Evolutionary conservation across 805 yeast genomes (phyloP).

Genomic region (Metschnikowia dekortorum): DNA sequence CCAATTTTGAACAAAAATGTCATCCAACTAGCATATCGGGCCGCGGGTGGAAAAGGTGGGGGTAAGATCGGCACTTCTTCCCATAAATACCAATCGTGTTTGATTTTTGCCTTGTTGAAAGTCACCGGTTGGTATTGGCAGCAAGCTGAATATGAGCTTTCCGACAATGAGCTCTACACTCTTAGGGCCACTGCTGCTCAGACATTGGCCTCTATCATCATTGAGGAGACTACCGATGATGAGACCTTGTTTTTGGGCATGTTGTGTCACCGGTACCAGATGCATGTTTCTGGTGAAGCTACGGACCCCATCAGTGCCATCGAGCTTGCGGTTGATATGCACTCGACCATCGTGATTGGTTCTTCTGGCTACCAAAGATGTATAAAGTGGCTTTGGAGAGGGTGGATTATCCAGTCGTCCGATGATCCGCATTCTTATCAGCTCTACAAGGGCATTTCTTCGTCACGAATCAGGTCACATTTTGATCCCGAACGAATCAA

Average conservation of each 20-base stretch:
- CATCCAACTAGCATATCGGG: slow-evolving; percentile 55
- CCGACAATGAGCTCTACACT: slow-evolving; percentile 59
- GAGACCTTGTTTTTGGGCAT: slow-evolving; percentile 65
- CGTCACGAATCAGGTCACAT: slow-evolving; percentile 53
- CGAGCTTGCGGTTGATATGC: slow-evolving; percentile 84
- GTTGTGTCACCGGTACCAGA: slow-evolving; percentile 70
- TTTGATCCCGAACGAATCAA: slow-evolving; percentile 80
- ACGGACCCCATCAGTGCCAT: slow-evolving; percentile 66
- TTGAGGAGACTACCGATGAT: slow-evolving; percentile 58
- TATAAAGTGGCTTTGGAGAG: slow-evolving; percentile 87
- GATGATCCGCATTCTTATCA: slow-evolving; percentile 66
- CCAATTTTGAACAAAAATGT: slow-evolving; percentile 57
- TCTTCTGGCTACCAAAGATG: slow-evolving; percentile 83
- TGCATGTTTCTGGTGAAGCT: slow-evolving; percentile 59
- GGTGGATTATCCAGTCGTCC: slow-evolving; percentile 81
- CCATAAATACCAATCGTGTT: slow-evolving; percentile 59
- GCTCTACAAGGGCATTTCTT: slow-evolving; percentile 55
- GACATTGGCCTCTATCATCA: slow-evolving; percentile 61
- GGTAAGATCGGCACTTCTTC: slow-evolving; percentile 52
- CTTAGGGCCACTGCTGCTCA: slow-evolving; percentile 70
- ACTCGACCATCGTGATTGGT: slow-evolving; percentile 69
- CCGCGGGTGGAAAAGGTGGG: slow-evolving; percentile 77
- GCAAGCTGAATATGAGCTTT: slow-evolving; percentile 54
- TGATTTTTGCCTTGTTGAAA: slow-evolving; percentile 66
- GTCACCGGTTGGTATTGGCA: slow-evolving; percentile 78